Conservation (phyloP, 345 rosid species). For the Eutrema japonicum region DNA sequence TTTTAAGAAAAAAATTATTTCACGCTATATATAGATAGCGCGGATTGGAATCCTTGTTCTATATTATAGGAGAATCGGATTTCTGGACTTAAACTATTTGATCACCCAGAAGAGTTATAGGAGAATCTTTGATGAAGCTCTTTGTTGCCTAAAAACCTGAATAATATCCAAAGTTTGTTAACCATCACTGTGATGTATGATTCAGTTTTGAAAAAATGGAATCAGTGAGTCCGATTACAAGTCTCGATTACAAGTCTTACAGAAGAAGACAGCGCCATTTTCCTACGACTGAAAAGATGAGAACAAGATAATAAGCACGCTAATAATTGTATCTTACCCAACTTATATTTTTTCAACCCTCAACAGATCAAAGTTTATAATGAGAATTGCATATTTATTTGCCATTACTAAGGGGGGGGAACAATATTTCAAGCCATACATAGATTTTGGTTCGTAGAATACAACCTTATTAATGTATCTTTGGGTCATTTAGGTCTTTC, state of each 20-base stretch:
- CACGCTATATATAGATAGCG: too few relatives aligned
- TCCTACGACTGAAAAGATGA: too few relatives aligned
- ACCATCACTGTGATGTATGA: neutral
- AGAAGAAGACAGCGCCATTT: too few relatives aligned
- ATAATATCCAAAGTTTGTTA: neutral
- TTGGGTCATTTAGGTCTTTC: neutral
- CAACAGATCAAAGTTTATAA: too few relatives aligned
- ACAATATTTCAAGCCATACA: neutral
- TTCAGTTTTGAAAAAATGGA: too few relatives aligned
- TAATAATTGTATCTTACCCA: too few relatives aligned
- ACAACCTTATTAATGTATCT: neutral
- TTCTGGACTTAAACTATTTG: conserved; percentile 41
- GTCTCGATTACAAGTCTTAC: too few relatives aligned
- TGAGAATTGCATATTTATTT: neutral
- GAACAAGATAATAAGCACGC: too few relatives aligned
- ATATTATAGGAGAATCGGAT: neutral
- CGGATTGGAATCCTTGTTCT: too few relatives aligned
- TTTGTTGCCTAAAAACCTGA: neutral
- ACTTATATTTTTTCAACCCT: too few relatives aligned
- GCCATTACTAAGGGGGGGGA: neutral
- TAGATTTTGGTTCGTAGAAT: neutral
- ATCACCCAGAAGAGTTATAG: conserved; percentile 1
- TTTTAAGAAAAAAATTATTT: too few relatives aligned
- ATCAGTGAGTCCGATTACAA: too few relatives aligned
- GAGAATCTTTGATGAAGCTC: neutral